Evolutionary conservation across 202 grass and related monocot species (phyloP), one percentile per base, ranked within the genome.

Genomic region (Miscanthus sacchariflorus): DNA sequence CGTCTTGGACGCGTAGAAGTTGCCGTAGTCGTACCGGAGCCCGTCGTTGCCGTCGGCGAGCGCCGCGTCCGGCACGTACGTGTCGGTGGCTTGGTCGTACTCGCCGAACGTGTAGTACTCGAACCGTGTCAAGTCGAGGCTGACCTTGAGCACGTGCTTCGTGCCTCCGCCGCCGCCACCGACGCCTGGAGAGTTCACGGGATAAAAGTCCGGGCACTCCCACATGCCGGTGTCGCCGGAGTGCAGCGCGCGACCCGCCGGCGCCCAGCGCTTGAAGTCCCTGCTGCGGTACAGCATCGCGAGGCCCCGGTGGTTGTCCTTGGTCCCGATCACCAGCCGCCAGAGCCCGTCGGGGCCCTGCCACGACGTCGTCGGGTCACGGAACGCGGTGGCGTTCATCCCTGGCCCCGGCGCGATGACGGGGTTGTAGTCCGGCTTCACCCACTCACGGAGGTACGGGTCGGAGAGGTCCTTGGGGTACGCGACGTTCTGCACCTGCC

Each of bases 321-420:
- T 90, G 78, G 81, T 92, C 9, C 90, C 95, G 5, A 98, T 14
- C 0, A 88, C 78, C 5, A 95, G 65, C 3, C 84, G 86, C 93
- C 92, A 95, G 10, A 87, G 40, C 10, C 77, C 83, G 67, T 94
- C 89, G 52, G 87, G 85, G 0, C 87, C 90, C 9, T 25, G 79
- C 95, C 95, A 98, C 74, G 93, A 92, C 8, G 96, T 95, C 2
- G 93, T 98, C 10, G 96, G 96, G 85, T 98, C 93, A 1, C 93
- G 88, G 50, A 98, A 95, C 18, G 90, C 84, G 74, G 78, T 90
- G 40, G 89, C 88, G 75, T 98, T 94, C 23, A 91, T 35, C n/a
- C 79, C 87, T 0, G 14, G 35, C 5, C 9, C 87, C 0, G 89
- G 82, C 5, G 27, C 13, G 25, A 98, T 98, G 68, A 95, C 76